Percentiles rank a stretch among this genome's conserved stretches.
phyloP scores from a whole-genome alignment of 2,329 filamentous ascomycete genomes.

The Septoria petroselini region DNA sequence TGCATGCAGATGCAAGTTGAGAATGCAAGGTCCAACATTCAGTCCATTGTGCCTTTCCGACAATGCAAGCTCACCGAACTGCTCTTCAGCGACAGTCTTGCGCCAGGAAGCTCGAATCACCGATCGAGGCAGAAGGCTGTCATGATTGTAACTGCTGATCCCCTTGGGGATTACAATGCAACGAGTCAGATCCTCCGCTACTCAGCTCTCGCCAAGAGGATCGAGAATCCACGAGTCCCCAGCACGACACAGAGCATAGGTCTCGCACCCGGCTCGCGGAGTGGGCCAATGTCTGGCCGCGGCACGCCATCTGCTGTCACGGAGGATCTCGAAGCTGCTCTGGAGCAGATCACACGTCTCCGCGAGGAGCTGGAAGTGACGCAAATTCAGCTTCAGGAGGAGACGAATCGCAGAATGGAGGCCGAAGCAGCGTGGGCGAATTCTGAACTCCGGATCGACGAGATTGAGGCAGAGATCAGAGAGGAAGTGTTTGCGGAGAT shows the following conservation, averaged over 20 bases:
- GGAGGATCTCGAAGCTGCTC: conserved; percentile 77
- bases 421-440: conserved; percentile 71
- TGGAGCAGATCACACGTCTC: conserved; percentile 76
- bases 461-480: conserved; percentile 79
- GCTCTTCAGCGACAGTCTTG: conserved; percentile 52
- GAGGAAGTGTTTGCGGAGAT: conserved; percentile 88
- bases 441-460: conserved; percentile 61
- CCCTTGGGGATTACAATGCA: conserved; percentile 89
- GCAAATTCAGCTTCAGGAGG: conserved; percentile 64
- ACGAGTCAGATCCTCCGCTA: conserved; percentile 95
- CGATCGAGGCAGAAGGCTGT: conserved; percentile 79
- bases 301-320: conserved; percentile 45
- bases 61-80: conserved; percentile 55
- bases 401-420: conserved; percentile 66
- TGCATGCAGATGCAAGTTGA: conserved; percentile 95
- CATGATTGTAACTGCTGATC: conserved; percentile 96
- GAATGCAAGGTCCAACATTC: conserved; percentile 56
- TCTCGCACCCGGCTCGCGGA: conserved; percentile 22
- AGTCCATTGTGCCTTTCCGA: conserved; percentile 70
- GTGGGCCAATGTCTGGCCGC: conserved; percentile 37
- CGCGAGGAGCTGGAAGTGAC: conserved; percentile 73
- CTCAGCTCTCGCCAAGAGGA: conserved; percentile 85
- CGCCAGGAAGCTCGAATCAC: conserved; percentile 44
- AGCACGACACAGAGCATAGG: conserved; percentile 71
- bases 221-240: conserved; percentile 84